These are phyloP conservation scores for Termitomyces eurrhizus DNA, from an alignment of 768 basidiomycete species.

Conservation along the genomic window DNA sequence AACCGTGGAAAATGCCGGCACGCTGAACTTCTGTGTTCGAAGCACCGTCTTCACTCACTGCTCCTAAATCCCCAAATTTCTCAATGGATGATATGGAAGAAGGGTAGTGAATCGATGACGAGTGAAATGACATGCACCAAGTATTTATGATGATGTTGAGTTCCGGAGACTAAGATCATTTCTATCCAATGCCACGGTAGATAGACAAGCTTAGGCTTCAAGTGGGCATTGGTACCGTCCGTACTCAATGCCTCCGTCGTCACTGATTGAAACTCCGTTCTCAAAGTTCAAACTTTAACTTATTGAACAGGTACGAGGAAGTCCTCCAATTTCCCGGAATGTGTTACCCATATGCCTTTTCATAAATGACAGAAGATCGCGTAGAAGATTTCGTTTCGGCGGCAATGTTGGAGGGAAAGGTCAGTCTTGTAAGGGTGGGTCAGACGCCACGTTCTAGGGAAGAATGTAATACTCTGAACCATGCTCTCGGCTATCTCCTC, in stretches of 20 bases:
- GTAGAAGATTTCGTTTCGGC: background rate
- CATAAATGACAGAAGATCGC: background rate
- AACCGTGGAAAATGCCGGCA: constrained; percentile 12
- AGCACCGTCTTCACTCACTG: background rate
- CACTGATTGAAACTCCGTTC: background rate
- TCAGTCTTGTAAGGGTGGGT: background rate
- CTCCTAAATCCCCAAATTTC: background rate
- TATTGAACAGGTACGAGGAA: background rate
- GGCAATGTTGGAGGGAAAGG: background rate
- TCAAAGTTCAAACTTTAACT: background rate
- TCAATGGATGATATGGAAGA: background rate
- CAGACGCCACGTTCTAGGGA: constrained; percentile 16
- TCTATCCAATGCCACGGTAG: background rate
- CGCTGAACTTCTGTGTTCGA: constrained; percentile 1
- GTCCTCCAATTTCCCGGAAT: background rate
- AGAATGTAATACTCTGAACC: constrained; percentile 14
- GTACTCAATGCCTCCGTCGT: background rate
- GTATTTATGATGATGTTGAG: background rate
- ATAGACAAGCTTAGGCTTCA: background rate
- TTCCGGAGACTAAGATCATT: background rate
- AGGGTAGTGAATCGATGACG: background rate
- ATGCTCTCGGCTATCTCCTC: constrained; percentile 18
- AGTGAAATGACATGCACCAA: background rate
- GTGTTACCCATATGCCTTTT: background rate
- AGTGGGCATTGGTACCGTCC: background rate